Base-by-base conservation (phyloP, 805 yeast genomes). In the Starmerella bombicola region DNA sequence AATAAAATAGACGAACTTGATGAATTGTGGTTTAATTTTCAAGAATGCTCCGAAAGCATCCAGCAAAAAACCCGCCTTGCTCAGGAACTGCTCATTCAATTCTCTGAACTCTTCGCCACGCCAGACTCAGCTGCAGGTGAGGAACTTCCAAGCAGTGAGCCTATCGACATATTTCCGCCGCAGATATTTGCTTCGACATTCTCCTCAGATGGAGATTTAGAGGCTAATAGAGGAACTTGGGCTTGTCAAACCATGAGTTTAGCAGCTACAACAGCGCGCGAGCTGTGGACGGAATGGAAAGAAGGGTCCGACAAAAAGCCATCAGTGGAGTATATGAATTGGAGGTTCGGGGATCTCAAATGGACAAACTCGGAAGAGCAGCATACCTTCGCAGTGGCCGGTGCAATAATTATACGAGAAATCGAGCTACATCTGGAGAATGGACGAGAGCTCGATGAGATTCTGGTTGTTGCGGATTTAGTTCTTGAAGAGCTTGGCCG, bases 361-460 rank as follows among this genome's bases (percentile, higher is more conserved):
- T 30, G 34, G 26, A 35, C n/a, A 5, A 10, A 26, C 20, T 22
- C 31, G 2, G 20, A 32, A 9, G 35, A 21, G 8, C 32, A 40
- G 24, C 35, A 32, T 16, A 33, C 21, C 12, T 15, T 20, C 18
- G 21, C 22, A n/a, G 17, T 33, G 7, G 12, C 30, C 21, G 21
- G 43, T 22, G 12, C 36, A 12, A 35, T 28, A 7, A 30, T 45
- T 3, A 37, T 45, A 9, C 30, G 35, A n/a, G 48, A 45, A 21
- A 45, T 45, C 16, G 45, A 35, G 25, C 13, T 4, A n/a, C 48
- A 45, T 15, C 39, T 45, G 5, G 38, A 37, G 7, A 15, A 24
- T 12, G 48, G 48, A 16, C 45, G 43, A 12, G 40, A 41, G 21
- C 35, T 45, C 2, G 42, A 39, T 9, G 48, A 45, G 15, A 21